Evolutionary conservation across 192 early-diverging fungal genomes (phyloP), one percentile per base, ranked within the genome.

Genomic region (Jimgerdemannia flammicorona): DNA sequence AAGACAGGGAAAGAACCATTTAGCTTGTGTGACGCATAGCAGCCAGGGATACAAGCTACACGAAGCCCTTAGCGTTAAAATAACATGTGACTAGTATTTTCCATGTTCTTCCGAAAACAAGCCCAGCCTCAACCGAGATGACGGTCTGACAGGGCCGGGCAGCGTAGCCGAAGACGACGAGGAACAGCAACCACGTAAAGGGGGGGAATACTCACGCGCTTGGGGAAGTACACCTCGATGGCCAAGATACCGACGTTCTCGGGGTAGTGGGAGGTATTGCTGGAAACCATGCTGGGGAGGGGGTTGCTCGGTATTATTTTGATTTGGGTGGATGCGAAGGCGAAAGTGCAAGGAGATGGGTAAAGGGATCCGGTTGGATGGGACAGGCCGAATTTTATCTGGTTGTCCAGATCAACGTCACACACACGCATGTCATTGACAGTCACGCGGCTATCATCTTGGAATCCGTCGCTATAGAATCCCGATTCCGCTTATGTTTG

Each of bases 191-290:
- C 29, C 29, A 29, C 29, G 29, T 29, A 29, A 29, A 29, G 29
- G 14, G 49, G 11, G 49, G 49, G 14, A 42, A 20, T 40, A 84
- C 84, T 78, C 76, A 86, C 84, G 74, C 84, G 78, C 42, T 78
- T 79, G 66, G 84, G 84, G 67, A 86, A 86, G 70, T 86, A 86
- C 77, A 84, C 81, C 73, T 84, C 82, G 43, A 86, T 70, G 68
- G 82, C 84, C 43, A 86, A 66, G 20, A 86, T 82, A 70, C 82
- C 84, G 72, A 84, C 80, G 65, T 86, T 86, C 70, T 81, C 64
- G 44, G 84, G 84, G 66, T 84, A 81, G n/a, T 70, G 69, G 44
- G 66, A 63, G 72, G 65, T 72, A 67, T 70, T 76, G 19, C 59
- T 73, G 10, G 59, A 71, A 78, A 67, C 29, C 29, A 29, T 70